A percentile compares a stretch with the other conserved stretches of the same genome.
These are phyloP conservation scores for Exophiala oligosperma DNA, from an alignment of 2,329 filamentous ascomycete genomes.

Conservation along the genomic window DNA sequence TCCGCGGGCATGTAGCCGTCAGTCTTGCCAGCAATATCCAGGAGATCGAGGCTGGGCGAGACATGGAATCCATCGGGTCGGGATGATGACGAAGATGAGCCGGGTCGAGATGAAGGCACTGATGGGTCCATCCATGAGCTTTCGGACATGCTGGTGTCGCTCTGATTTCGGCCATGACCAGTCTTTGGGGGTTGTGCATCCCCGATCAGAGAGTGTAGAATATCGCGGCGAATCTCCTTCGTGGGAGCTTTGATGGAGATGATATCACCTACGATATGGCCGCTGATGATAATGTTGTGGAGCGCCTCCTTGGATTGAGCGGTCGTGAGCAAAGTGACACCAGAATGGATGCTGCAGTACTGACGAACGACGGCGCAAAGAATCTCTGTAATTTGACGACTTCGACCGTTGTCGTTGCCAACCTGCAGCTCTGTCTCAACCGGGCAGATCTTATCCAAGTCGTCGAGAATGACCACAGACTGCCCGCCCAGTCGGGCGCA, in stretches of 20 bases:
- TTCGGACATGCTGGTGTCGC: conserved; percentile 40
- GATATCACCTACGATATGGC: conserved; percentile 90
- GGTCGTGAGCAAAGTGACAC: conserved; percentile 84
- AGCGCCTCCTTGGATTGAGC: conserved; percentile 90
- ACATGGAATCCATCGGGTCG: conserved; percentile 66
- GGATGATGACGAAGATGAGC: conserved; percentile 39
- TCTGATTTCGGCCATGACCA: conserved; percentile 40
- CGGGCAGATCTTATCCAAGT: conserved; percentile 89
- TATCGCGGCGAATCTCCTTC: conserved; percentile 81
- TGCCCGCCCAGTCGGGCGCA: conserved; percentile 82
- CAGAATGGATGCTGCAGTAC: conserved; percentile 76
- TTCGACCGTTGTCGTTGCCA: conserved; percentile 88
- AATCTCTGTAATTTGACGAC: conserved; percentile 86
- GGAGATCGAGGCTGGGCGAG: conserved; percentile 77
- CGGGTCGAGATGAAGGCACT: conserved; percentile 54
- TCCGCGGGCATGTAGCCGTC: conserved; percentile 99
- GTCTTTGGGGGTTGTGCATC: conserved; percentile 36
- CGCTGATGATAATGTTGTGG: conserved; percentile 85
- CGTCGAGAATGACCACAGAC: conserved; percentile 83
- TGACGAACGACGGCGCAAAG: conserved; percentile 80
- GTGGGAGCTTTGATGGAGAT: conserved; percentile 85
- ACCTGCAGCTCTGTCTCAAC: conserved; percentile 93
- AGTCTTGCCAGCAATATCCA: conserved; percentile 89
- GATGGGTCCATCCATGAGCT: conserved; percentile 77
- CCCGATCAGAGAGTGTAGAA: conserved; percentile 76